Evolutionary conservation across 192 early-diverging fungal species (phyloP).

Genomic region (Backusella morwellensis): DNA sequence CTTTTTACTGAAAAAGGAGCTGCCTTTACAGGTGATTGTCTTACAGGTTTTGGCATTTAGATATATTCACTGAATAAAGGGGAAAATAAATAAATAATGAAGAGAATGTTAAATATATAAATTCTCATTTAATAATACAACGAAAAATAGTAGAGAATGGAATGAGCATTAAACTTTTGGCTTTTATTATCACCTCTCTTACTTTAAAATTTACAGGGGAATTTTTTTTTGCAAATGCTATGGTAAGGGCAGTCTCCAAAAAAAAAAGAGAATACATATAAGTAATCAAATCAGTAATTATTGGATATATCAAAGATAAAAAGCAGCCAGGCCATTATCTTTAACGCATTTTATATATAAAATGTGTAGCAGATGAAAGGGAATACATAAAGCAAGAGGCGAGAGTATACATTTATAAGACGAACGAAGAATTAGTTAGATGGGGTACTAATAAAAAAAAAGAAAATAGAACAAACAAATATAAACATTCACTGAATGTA

Average conservation of each 20-base stretch:
- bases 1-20: slow-evolving; percentile 5
- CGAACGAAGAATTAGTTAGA: neutral
- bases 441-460: neutral
- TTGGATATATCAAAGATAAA: neutral
- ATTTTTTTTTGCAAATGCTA: neutral
- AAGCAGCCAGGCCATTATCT: neutral
- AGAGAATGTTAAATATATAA: neutral
- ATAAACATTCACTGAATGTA: neutral
- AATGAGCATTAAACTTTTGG: neutral
- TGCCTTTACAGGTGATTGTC: neutral
- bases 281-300: neutral
- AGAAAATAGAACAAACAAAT: neutral
- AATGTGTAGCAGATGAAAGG: neutral
- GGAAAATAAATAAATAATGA: neutral
- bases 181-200: neutral
- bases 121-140: neutral
- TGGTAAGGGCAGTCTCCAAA: too few species aligned
- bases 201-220: neutral
- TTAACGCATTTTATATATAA: neutral
- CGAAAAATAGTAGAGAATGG: neutral
- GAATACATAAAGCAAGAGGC: neutral
- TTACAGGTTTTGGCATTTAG: neutral
- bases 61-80: neutral
- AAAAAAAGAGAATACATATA: neutral
- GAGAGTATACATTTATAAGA: neutral